phyloP scores from a whole-genome alignment of 78 protist genomes.

The Dictyostelium firmibasis region DNA sequence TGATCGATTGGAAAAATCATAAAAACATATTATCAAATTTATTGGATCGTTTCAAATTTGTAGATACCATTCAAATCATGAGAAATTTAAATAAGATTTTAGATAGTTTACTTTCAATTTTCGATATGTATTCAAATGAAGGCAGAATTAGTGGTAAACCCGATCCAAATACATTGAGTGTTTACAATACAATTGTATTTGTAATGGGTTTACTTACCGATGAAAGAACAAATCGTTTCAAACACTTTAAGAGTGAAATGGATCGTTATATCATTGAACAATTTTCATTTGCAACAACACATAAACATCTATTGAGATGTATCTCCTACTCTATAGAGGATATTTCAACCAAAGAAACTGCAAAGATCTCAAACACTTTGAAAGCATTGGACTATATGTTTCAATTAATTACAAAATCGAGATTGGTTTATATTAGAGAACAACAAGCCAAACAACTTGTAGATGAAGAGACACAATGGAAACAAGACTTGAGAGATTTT shows the following conservation, averaged over 20 bases:
- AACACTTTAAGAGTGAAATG: constrained; percentile 33
- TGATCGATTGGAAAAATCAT: constrained; percentile 34
- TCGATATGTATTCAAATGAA: not conserved
- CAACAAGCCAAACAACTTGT: not conserved
- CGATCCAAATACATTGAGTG: not conserved
- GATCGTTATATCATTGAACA: constrained; percentile 38
- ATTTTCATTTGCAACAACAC: constrained; percentile 30
- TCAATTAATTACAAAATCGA: constrained; percentile 44
- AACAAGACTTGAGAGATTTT: constrained; percentile 17
- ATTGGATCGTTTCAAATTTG: constrained; percentile 64
- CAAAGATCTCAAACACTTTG: constrained; percentile 68
- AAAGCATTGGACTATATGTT: constrained; percentile 63
- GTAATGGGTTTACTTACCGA: constrained; percentile 64
- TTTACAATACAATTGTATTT: constrained; percentile 67
- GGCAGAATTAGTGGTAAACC: constrained; percentile 11
- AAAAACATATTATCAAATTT: not conserved
- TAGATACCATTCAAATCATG: constrained; percentile 58
- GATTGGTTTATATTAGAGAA: constrained; percentile 27
- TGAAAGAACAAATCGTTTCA: constrained; percentile 62
- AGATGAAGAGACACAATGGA: constrained; percentile 26
- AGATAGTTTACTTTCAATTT: constrained; percentile 45
- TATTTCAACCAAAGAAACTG: constrained; percentile 32
- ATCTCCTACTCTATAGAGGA: constrained; percentile 21
- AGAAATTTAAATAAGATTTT: constrained; percentile 45
- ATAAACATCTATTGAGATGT: constrained; percentile 60